Evolutionary conservation across 2,329 filamentous ascomycete species (phyloP).

Genomic region (Alternaria hordeiaustralica): DNA sequence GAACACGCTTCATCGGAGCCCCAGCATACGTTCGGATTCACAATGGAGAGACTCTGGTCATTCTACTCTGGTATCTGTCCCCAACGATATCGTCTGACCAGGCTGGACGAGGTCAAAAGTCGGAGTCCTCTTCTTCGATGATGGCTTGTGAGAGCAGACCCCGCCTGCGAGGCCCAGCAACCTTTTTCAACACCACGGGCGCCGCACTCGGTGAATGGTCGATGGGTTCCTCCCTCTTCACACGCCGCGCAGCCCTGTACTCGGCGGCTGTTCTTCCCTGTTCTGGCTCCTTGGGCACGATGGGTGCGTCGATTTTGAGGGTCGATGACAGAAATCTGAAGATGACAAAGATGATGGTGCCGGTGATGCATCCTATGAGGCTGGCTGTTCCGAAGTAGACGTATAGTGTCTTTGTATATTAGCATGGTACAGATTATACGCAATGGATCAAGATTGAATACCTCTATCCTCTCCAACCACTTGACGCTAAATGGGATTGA

Average conservation of each 20-base stretch:
- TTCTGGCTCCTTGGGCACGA: constrained; percentile 9
- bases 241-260: constrained; percentile 37
- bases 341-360: constrained; percentile 64
- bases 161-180: constrained; percentile 34
- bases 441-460: constrained; percentile 37
- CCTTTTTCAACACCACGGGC: constrained; percentile 41
- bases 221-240: constrained; percentile 26
- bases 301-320: constrained; percentile 50
- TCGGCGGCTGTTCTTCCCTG: constrained; percentile 36
- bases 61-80: constrained; percentile 1
- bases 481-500: constrained; percentile 56
- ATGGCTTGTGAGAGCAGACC: constrained; percentile 71
- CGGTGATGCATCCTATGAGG: constrained; percentile 69
- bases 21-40: not conserved
- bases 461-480: constrained; percentile 63
- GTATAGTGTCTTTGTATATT: constrained; percentile 51
- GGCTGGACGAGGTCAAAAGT: constrained; percentile 42
- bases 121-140: constrained; percentile 72
- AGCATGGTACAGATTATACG: not conserved
- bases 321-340: constrained; percentile 63
- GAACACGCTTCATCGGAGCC: not conserved
- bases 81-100: not conserved
- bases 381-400: constrained; percentile 71
- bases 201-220: constrained; percentile 25
- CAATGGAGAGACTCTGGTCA: constrained; percentile 6